Conservation (phyloP, 2,329 filamentous ascomycete species). For the Hypoxylon sp. region DNA sequence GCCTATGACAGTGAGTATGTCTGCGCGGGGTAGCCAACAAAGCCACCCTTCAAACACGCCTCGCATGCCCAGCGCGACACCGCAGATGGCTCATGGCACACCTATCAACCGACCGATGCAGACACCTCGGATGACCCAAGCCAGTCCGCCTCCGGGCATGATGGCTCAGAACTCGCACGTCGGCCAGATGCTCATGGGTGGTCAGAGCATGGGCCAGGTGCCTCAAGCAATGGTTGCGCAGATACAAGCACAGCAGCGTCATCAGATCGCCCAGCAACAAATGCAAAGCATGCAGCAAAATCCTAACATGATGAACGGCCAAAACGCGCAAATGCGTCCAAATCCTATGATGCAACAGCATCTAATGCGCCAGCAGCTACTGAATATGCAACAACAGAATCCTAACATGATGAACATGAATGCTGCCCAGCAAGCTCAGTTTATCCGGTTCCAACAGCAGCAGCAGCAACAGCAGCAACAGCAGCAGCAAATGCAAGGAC, state of each 20-base stretch:
- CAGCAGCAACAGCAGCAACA: slow-evolving; percentile 48
- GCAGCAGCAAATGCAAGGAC: slow-evolving; percentile 50
- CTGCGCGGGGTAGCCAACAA: slow-evolving; percentile 70
- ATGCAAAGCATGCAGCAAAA: slow-evolving; percentile 45
- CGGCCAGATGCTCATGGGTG: slow-evolving; percentile 64
- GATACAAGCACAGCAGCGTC: slow-evolving; percentile 54
- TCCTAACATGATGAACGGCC: slow-evolving; percentile 44
- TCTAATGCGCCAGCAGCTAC: slow-evolving; percentile 52
- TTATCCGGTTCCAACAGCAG: slow-evolving; percentile 45
- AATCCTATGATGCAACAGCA: slow-evolving; percentile 56
- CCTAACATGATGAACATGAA: slow-evolving; percentile 50
- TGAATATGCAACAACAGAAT: slow-evolving; percentile 51
- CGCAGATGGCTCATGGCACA: slow-evolving; percentile 67
- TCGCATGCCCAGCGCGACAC: slow-evolving; percentile 67
- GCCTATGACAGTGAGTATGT: slow-evolving; percentile 70
- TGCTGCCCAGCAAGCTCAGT: slow-evolving; percentile 52
- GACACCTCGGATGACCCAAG: slow-evolving; percentile 70
- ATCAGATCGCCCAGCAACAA: slow-evolving; percentile 45
- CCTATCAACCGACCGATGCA: slow-evolving; percentile 63
- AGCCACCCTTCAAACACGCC: slow-evolving; percentile 72
- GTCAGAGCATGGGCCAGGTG: slow-evolving; percentile 47
- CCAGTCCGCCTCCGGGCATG: slow-evolving; percentile 67
- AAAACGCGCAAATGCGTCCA: slow-evolving; percentile 50
- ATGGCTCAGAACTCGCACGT: slow-evolving; percentile 66
- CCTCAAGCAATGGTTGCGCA: slow-evolving; percentile 55